Evolutionary conservation across 805 yeast species (phyloP), one percentile per base, ranked within the genome.

Genomic region (Hanseniaspora valbyensis): DNA sequence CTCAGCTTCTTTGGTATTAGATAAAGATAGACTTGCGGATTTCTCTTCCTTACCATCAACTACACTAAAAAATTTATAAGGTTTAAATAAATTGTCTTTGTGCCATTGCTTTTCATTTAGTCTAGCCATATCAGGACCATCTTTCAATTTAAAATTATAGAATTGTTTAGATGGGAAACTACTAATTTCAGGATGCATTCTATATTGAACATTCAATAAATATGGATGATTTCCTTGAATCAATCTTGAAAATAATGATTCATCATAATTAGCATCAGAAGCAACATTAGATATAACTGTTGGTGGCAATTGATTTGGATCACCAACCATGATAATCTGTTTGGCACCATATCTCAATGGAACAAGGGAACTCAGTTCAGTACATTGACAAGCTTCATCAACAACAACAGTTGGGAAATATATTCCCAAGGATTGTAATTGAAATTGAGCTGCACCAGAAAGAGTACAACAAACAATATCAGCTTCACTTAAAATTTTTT

Each of bases 181-280:
- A 18, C 96, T 84, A 44, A 92, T 92, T 3, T 73, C 79, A 0
- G 98, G 96, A 65, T 94, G 95, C 99, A 92, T 90, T 68, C 97
- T 81, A 66, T 89, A 89, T 65, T 89, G 97, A 30, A 88, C 95
- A 57, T 86, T 94, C 49, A 89, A 72, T 55, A 96, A 69, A 54
- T 86, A 78, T 9, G 96, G 96, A 9, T 76, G 74, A 60, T 86
- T 89, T 2, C 95, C 95, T 14, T 44, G 37, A 33, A 89, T 81
- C 53, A 89, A 69, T 57, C 97, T 75, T 66, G 90, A 96, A 65
- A 89, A 89, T 49, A 89, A 68, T 1, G 96, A 87, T 61, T 85
- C 95, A 53, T 75, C 76, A 51, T 90, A 72, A 22, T 96, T 96
- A 0, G 95, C 95, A 54, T 81, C 81, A 16, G 82, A 87, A 2